These are phyloP conservation scores for Syzygium jambos DNA, from an alignment of 345 rosid species.

Conservation along the genomic window DNA sequence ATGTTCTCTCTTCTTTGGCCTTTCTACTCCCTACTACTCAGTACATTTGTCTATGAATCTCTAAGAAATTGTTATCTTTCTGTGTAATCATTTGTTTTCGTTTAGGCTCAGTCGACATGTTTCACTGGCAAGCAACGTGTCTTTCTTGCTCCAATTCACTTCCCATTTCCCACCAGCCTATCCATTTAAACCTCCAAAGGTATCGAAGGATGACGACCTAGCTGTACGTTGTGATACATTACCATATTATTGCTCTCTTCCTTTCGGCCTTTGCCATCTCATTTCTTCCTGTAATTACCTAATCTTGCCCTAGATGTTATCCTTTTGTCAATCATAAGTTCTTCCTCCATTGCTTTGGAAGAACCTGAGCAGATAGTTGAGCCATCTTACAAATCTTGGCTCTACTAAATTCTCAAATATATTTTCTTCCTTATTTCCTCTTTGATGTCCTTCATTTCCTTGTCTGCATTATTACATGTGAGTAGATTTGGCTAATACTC, in stretches of 20 bases:
- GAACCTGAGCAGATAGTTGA: neutral
- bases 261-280: neutral
- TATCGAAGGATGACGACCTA: neutral
- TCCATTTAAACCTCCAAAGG: slow-evolving; percentile 56
- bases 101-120: slow-evolving; percentile 47
- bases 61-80: neutral
- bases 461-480: neutral
- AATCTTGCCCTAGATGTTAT: neutral
- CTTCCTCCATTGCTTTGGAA: neutral
- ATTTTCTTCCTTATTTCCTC: too few relatives aligned
- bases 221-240: neutral
- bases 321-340: neutral
- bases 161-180: slow-evolving; percentile 35
- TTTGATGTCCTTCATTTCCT: too few relatives aligned
- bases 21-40: neutral
- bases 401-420: too few relatives aligned
- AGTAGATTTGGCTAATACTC: neutral
- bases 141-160: slow-evolving; percentile 41
- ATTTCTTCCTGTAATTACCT: neutral
- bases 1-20: neutral
- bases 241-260: neutral
- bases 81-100: neutral
- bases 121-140: slow-evolving; percentile 54
- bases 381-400: neutral
- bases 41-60: neutral